A percentile compares a stretch with the other conserved stretches of the same genome.
Conservation (phyloP, 2,329 filamentous ascomycete species). For the Trichoderma koningii region DNA sequence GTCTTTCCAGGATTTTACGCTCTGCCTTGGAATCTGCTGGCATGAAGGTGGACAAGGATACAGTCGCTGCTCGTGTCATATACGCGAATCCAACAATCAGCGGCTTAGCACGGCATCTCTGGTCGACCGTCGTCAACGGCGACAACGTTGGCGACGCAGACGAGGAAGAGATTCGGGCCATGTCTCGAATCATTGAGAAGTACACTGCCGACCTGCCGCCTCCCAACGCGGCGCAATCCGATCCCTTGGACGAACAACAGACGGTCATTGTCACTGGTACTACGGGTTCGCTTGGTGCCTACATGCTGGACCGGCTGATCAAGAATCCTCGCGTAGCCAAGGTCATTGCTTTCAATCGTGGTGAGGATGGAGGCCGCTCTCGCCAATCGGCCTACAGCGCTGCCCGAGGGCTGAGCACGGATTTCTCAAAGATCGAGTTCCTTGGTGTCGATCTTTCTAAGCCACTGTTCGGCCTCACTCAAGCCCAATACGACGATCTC, state of each 20-base stretch:
- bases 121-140: constrained; percentile 20
- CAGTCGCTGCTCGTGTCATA: constrained; percentile 33
- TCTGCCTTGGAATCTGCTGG: constrained; percentile 31
- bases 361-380: constrained; percentile 40
- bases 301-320: constrained; percentile 54
- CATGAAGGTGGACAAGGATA: constrained; percentile 20
- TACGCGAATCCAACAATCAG: constrained; percentile 38
- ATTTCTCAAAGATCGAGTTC: constrained; percentile 49
- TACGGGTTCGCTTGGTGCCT: constrained; percentile 84
- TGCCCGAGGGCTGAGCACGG: constrained; percentile 43
- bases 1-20: constrained; percentile 30
- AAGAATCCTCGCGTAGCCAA: constrained; percentile 31
- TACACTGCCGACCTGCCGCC: constrained; percentile 37
- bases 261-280: constrained; percentile 83
- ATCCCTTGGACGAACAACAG: constrained; percentile 36
- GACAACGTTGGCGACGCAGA: constrained; percentile 11
- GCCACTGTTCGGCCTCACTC: constrained; percentile 4
- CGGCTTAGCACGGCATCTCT: constrained; percentile 32
- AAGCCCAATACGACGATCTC: constrained; percentile 26
- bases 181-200: constrained; percentile 33
- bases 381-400: constrained; percentile 44
- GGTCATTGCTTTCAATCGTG: constrained; percentile 37
- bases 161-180: neutral
- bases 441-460: constrained; percentile 50
- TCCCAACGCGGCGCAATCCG: constrained; percentile 30